Conservation (phyloP, 164 flowering plant species). For the Kingdonia uniflora region DNA sequence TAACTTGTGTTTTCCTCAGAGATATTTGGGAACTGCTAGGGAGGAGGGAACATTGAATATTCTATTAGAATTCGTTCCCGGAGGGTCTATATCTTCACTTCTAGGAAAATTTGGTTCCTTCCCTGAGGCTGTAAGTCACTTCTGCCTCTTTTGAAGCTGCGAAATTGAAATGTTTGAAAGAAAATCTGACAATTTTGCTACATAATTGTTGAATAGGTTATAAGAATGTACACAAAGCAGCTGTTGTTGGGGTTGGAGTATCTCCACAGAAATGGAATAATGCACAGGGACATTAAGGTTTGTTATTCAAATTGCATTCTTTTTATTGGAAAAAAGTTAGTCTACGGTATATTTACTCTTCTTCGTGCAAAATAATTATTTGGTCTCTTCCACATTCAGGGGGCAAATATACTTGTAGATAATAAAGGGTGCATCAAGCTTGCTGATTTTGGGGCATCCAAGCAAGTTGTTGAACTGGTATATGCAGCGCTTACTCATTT, state of each 20-base stretch:
- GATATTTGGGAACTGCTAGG: slow-evolving; percentile 90
- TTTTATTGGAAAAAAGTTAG: too few species aligned
- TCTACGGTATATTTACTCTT: neutral
- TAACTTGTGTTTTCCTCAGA: slow-evolving; percentile 31
- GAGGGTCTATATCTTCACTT: slow-evolving; percentile 94
- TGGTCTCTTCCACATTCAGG: slow-evolving; percentile 33
- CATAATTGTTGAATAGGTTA: slow-evolving; percentile 41
- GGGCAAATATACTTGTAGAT: slow-evolving; percentile 94
- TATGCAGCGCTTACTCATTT: slow-evolving; percentile 4
- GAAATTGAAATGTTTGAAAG: too few species aligned
- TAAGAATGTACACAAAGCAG: slow-evolving; percentile 85
- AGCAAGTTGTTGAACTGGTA: slow-evolving; percentile 96
- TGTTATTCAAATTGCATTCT: neutral
- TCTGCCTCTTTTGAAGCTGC: neutral
- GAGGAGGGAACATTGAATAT: slow-evolving; percentile 86
- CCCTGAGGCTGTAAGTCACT: slow-evolving; percentile 79
- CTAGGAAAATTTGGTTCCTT: slow-evolving; percentile 93
- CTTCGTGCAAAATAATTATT: neutral
- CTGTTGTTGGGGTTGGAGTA: slow-evolving; percentile 81
- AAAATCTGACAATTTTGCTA: neutral
- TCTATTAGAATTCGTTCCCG: slow-evolving; percentile 93
- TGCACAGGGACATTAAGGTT: slow-evolving; percentile 98
- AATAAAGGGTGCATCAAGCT: slow-evolving; percentile 94
- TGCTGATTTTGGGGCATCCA: slow-evolving; percentile 99
- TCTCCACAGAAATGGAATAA: slow-evolving; percentile 78